A percentile compares a stretch with the other conserved stretches of the same genome.
Conservation (phyloP, 106 monocot genomes). For the Dioscorea zingiberensis region DNA sequence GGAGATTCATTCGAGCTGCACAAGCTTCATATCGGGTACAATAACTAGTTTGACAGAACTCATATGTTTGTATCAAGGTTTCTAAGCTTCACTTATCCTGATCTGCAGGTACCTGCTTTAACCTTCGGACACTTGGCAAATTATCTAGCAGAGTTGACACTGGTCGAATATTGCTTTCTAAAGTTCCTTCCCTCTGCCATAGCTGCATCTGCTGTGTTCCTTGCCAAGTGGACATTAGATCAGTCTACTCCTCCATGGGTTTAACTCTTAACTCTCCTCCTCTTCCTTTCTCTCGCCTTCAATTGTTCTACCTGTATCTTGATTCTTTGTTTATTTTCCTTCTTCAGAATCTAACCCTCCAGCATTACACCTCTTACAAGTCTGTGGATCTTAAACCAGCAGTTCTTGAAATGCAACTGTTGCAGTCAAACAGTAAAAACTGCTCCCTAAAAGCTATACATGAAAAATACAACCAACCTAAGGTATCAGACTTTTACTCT, state of each 20-base stretch:
- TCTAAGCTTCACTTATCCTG: neutral
- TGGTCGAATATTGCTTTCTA: conserved; percentile 68
- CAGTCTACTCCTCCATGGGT: conserved; percentile 83
- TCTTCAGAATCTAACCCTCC: conserved; percentile 58
- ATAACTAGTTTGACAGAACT: too few relatives aligned
- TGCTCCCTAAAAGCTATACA: conserved; percentile 68
- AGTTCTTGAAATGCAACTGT: conserved; percentile 45
- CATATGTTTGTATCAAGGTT: neutral
- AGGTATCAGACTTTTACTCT: conserved; percentile 25
- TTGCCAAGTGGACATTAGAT: conserved; percentile 83
- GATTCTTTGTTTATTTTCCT: too few relatives aligned
- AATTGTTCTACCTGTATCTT: too few relatives aligned
- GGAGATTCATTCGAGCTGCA: conserved; percentile 89
- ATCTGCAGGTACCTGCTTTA: conserved; percentile 35
- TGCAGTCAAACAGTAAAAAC: conserved; percentile 49
- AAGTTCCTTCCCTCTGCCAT: conserved; percentile 73
- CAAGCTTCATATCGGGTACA: conserved; percentile 56
- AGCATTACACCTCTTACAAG: conserved; percentile 76
- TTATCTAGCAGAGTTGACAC: conserved; percentile 79
- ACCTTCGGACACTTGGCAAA: conserved; percentile 61
- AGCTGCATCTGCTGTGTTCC: conserved; percentile 82
- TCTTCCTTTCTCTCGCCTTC: too few relatives aligned
- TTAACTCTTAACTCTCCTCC: neutral
- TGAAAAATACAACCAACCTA: conserved; percentile 72
- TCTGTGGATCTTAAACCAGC: conserved; percentile 41